Evolutionary conservation across 2,329 filamentous ascomycete genomes (phyloP).

Genomic region (Ophiosphaerella herpotricha): DNA sequence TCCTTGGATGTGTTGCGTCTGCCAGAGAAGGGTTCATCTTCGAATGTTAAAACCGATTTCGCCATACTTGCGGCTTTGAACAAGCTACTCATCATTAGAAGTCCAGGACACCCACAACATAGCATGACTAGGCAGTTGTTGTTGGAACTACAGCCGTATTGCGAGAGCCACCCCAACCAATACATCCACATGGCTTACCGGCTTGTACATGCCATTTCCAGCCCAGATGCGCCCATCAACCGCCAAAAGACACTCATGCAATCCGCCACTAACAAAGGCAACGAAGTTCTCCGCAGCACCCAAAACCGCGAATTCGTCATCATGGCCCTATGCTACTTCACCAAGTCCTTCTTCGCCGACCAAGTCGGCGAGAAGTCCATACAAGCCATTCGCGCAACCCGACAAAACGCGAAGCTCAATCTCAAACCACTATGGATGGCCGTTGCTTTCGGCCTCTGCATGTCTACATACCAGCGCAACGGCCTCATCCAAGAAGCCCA

Average conservation of each 20-base stretch:
- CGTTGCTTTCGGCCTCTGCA: conserved; percentile 37
- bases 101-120: conserved; percentile 51
- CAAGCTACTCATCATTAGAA: conserved; percentile 53
- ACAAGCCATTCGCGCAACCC: conserved; percentile 49
- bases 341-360: conserved; percentile 77
- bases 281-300: conserved; percentile 70
- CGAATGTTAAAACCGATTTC: conserved; percentile 46
- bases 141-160: conserved; percentile 68
- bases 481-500: conserved; percentile 33
- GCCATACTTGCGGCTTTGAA: conserved; percentile 55
- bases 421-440: conserved; percentile 35
- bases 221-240: conserved; percentile 68
- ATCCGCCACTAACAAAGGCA: conserved; percentile 55
- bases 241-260: conserved; percentile 80
- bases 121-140: conserved; percentile 64
- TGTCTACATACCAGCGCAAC: conserved; percentile 34
- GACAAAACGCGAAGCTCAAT: conserved; percentile 29
- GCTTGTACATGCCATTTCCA: conserved; percentile 69
- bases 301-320: conserved; percentile 80
- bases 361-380: conserved; percentile 69
- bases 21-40: conserved; percentile 26
- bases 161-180: conserved; percentile 69
- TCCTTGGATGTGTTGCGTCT: conserved; percentile 64
- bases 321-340: conserved; percentile 85
- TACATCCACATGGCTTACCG: conserved; percentile 80